Conservation (phyloP, 2,329 filamentous ascomycete species). For the Alternaria gaisen region DNA sequence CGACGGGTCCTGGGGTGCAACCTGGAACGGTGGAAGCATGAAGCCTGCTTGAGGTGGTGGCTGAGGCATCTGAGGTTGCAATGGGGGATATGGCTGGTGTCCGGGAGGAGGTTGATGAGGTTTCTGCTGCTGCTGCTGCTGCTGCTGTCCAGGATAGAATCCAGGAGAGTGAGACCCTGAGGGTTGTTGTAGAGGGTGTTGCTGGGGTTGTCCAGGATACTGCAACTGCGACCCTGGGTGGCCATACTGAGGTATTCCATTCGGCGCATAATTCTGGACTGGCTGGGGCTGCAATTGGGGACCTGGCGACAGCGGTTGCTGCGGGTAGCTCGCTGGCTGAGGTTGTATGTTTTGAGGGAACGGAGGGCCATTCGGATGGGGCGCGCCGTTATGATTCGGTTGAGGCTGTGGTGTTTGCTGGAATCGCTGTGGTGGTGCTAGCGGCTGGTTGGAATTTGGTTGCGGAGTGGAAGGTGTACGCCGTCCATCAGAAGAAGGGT, state of each 20-base stretch:
- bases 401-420: conserved; percentile 34
- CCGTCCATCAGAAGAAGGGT: conserved; percentile 24
- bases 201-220: conserved; percentile 42
- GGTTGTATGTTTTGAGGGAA: conserved; percentile 40
- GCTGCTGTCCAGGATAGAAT: conserved; percentile 40
- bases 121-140: conserved; percentile 31
- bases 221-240: conserved; percentile 38
- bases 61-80: conserved; percentile 43
- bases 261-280: conserved; percentile 33
- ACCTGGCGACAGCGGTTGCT: conserved; percentile 38
- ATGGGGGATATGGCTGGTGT: conserved; percentile 44
- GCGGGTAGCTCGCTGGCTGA: conserved; percentile 23
- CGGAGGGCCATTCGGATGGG: conserved; percentile 51
- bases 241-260: conserved; percentile 38
- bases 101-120: conserved; percentile 43
- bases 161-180: conserved; percentile 45
- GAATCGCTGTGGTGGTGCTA: conserved; percentile 26
- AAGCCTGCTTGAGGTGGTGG: conserved; percentile 55
- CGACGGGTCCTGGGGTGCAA: conserved; percentile 55
- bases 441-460: conserved; percentile 25
- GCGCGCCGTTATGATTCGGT: conserved; percentile 39
- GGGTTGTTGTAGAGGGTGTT: conserved; percentile 34
- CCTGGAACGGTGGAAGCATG: conserved; percentile 59
- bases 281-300: conserved; percentile 44
- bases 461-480: conserved; percentile 31